These are phyloP conservation scores for Drechslerella dactyloides DNA, from an alignment of 2,329 filamentous ascomycete species.

Conservation along the genomic window DNA sequence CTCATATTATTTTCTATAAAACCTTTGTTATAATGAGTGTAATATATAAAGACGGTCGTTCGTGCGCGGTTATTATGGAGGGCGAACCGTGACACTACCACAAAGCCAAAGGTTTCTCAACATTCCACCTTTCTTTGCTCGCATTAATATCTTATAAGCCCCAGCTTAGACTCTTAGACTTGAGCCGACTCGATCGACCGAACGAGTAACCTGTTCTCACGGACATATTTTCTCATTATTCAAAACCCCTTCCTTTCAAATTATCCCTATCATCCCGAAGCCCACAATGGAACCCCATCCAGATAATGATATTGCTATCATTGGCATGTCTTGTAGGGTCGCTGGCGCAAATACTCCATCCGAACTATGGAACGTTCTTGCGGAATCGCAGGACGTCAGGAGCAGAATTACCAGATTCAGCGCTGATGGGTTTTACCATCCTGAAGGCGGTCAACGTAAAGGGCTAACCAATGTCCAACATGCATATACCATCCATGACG, in stretches of 20 bases:
- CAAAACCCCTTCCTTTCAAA: neutral
- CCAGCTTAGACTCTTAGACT: neutral
- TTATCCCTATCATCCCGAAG: neutral
- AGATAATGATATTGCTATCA: conserved; percentile 71
- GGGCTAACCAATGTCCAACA: conserved; percentile 58
- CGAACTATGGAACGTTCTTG: conserved; percentile 75
- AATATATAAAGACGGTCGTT: conserved; percentile 1
- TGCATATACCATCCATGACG: conserved; percentile 64
- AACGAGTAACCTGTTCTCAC: neutral
- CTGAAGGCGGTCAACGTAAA: conserved; percentile 74
- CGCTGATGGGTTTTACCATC: conserved; percentile 65
- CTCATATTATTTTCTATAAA: neutral
- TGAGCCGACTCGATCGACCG: neutral
- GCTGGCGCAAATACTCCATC: conserved; percentile 75
- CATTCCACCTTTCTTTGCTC: neutral
- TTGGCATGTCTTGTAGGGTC: conserved; percentile 80
- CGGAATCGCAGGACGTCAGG: conserved; percentile 74
- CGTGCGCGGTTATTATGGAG: neutral
- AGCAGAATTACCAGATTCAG: conserved; percentile 68
- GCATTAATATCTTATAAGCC: too few species aligned
- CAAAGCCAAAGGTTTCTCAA: neutral
- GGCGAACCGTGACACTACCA: neutral
- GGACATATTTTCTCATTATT: neutral
- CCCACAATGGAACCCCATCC: conserved; percentile 4
- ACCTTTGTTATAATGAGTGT: neutral